Conservation (phyloP, 1,284 basidiomycete genomes). For the Paramarasmius palmivorus region DNA sequence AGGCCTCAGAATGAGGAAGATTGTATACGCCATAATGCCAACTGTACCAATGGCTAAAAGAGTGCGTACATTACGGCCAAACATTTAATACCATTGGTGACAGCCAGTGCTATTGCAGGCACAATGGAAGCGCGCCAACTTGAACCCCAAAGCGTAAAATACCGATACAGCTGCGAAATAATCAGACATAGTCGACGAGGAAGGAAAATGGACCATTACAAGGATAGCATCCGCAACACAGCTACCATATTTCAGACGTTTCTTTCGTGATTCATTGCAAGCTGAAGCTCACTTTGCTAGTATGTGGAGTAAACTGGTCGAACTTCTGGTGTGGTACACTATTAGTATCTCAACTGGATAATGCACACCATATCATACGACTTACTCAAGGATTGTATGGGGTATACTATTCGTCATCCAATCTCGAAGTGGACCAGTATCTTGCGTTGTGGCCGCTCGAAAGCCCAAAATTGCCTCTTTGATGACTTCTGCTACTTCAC, state of each 20-base stretch:
- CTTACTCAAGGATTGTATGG: no score
- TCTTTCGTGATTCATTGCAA: no score
- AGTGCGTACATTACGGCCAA: not conserved
- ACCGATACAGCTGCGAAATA: no score
- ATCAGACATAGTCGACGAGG: no score
- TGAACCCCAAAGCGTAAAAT: not conserved
- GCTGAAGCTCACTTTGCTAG: no score
- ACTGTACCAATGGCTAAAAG: not conserved
- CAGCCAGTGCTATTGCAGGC: not conserved
- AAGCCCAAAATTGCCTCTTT: not conserved
- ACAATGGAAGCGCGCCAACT: not conserved
- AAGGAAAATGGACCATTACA: not conserved
- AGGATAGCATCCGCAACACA: conserved; percentile 3
- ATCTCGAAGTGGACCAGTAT: not conserved
- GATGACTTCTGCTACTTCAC: not conserved
- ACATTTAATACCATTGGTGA: not conserved
- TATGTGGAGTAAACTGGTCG: no score
- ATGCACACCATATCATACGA: no score
- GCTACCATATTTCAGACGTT: no score
- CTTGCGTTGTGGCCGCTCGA: not conserved
- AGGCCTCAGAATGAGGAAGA: no score
- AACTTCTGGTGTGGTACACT: no score
- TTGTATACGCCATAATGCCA: no score
- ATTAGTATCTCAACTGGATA: no score
- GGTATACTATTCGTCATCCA: not conserved